Evolutionary conservation across 176 grass and related monocot genomes (phyloP).

Genomic region (Cymbopogon citratus): DNA sequence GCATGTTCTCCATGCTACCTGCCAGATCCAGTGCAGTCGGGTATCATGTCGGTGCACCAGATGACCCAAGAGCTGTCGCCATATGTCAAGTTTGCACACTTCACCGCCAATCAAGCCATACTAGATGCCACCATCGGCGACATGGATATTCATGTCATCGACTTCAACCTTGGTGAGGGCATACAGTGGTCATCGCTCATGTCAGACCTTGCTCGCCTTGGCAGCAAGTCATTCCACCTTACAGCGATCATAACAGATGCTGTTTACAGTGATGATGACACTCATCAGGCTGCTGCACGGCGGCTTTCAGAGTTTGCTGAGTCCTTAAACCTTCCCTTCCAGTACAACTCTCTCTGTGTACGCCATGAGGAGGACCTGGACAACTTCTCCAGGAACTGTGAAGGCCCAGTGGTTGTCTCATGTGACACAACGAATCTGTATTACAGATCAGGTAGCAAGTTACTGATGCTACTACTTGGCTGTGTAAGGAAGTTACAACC

Average conservation of each 20-base stretch:
- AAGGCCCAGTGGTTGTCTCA: constrained; percentile 23
- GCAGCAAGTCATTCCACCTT: constrained; percentile 35
- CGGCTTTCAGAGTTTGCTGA: constrained; percentile 30
- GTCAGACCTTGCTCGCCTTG: constrained; percentile 42
- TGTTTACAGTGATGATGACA: background rate
- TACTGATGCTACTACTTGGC: constrained; percentile 6
- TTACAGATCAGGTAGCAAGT: constrained; percentile 16
- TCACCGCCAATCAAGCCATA: constrained; percentile 60
- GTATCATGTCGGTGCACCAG: constrained; percentile 34
- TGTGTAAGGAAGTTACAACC: constrained; percentile 30
- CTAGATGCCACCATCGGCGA: constrained; percentile 29
- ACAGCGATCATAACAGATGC: constrained; percentile 20
- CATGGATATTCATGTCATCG: constrained; percentile 32
- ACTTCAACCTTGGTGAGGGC: constrained; percentile 45
- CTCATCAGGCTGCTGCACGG: background rate
- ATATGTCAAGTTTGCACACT: constrained; percentile 49
- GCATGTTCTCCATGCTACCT: background rate
- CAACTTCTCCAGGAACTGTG: constrained; percentile 19
- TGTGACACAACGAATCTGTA: constrained; percentile 32
- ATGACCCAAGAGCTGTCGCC: constrained; percentile 50
- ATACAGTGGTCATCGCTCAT: constrained; percentile 60
- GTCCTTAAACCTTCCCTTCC: constrained; percentile 42
- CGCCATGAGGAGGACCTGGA: constrained; percentile 12
- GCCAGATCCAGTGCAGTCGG: background rate
- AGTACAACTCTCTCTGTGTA: constrained; percentile 10